These are phyloP conservation scores for Picochlorum sp. DNA, from an alignment of 139 green algal species.

Conservation along the genomic window DNA sequence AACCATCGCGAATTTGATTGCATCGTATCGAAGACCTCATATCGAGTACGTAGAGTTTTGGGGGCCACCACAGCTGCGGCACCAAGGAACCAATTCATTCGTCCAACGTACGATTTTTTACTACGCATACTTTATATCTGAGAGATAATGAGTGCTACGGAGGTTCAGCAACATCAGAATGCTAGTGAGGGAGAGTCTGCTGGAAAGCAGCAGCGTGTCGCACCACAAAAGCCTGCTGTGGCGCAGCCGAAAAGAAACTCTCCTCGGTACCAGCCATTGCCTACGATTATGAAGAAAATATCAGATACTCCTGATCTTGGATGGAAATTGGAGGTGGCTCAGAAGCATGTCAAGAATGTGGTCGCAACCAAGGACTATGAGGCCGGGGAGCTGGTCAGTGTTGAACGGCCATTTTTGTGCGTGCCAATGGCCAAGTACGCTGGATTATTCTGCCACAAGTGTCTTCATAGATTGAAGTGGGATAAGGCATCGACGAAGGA, in stretches of 20 bases:
- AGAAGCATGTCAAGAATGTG: constrained; percentile 8
- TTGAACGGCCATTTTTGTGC: constrained; percentile 13
- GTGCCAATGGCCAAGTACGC: constrained; percentile 12
- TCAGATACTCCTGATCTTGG: not conserved
- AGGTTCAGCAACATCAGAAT: no score
- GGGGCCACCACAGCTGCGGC: no score
- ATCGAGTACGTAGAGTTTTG: no score
- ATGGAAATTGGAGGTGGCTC: constrained; percentile 11
- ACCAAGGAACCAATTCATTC: no score
- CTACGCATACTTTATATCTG: no score
- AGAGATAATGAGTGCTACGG: no score
- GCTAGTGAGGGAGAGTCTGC: no score
- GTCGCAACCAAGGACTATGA: constrained; percentile 20
- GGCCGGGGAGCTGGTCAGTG: constrained; percentile 14
- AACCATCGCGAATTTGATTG: no score
- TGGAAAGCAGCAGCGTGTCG: no score
- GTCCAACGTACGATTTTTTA: no score
- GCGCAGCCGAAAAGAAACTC: constrained; percentile 11
- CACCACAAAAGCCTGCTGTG: not conserved
- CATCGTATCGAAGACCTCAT: no score
- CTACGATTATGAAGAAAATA: constrained; percentile 3
- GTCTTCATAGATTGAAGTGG: constrained; percentile 1
- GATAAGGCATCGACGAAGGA: not conserved
- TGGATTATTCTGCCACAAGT: constrained; percentile 1
- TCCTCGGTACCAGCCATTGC: constrained; percentile 8